A percentile compares a stretch with the other conserved stretches of the same genome.
Evolutionary conservation across 75 land plant species (phyloP).

Genomic region (Chamaecyparis obtusa): DNA sequence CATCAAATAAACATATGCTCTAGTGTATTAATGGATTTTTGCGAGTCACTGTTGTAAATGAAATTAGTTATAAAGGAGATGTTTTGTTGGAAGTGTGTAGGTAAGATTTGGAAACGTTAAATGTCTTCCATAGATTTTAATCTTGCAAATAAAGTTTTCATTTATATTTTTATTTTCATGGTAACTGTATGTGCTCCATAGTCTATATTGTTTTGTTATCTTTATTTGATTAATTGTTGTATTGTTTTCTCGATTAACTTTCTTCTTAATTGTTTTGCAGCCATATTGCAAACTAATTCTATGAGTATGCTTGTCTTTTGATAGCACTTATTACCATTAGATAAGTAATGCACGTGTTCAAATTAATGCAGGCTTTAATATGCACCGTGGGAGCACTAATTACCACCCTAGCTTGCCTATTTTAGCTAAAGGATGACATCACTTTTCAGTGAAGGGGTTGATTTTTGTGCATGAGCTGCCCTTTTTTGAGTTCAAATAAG

Average conservation of each 20-base stretch:
- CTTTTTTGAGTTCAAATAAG: not conserved
- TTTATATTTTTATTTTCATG: not conserved
- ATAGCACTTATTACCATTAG: not conserved
- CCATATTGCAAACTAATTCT: not conserved
- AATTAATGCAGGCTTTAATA: slow-evolving; percentile 12
- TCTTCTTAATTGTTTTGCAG: not conserved
- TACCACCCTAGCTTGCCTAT: not conserved
- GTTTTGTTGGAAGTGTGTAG: no score
- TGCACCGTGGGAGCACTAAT: slow-evolving; percentile 9
- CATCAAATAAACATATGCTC: no score
- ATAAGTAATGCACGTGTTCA: not conserved
- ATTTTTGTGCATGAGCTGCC: not conserved
- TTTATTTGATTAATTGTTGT: not conserved
- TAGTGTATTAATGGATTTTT: not conserved
- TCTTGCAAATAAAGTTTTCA: not conserved
- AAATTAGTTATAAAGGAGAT: not conserved
- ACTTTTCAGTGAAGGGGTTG: not conserved
- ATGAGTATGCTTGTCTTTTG: not conserved
- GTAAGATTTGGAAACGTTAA: no score
- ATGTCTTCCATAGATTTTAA: no score
- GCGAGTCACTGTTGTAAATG: no score
- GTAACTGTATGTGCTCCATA: not conserved
- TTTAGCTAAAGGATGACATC: not conserved
- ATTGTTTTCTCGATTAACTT: not conserved
- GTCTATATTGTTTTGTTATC: not conserved